Evolutionary conservation across 345 rosid genomes (phyloP), one percentile per base, ranked within the genome.

Genomic region (Syzygium oleosum): DNA sequence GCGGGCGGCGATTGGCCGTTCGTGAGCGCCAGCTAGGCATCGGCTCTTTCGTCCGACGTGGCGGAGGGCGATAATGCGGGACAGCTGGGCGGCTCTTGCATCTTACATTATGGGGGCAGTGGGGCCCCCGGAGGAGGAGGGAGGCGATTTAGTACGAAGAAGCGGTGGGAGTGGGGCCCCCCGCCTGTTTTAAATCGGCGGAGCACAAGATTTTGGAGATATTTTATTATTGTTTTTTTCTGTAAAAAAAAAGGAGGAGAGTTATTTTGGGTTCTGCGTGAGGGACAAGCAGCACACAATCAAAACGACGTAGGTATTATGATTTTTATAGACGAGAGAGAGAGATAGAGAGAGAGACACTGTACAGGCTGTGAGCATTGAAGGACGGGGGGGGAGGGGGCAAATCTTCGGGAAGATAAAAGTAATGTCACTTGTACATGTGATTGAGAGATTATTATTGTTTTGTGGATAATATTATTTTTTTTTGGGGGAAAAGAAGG

Each of bases 41-140:
- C 58, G 25, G 80, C 25, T 19, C 19, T 17, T 17, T 73, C 3
- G 27, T 73, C 80, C 80, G 43, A 41, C 80, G 83, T 73, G 83
- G 59, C 12, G 53, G 79, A 85, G 85, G 88, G 15, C 11, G 43
- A 86, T 49, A 31, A 63, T 92, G 92, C 93, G 88, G 83, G 88
- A 92, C 96, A 92, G 93, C 95, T 94, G 95, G 96, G 85, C 85
- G 19, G 86, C 7, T 54, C 10, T 59, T 4, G 46, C 46, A 43
- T 6, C 56, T 65, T 4, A 9, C 22, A 46, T 41, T 29, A 49
- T 15, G 53, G 27, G 55, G 85, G 83, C 65, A 87, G 89, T 78
- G 49, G 77, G 56, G 49, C 49, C 59, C 56, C 34, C 5, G 12
- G 2, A 49, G 52, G 2, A 49, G 52, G 46, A 43, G 6, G 46